These are phyloP conservation scores for Beta lomatogona DNA, from an alignment of 179 eudicot genomes.

Conservation along the genomic window DNA sequence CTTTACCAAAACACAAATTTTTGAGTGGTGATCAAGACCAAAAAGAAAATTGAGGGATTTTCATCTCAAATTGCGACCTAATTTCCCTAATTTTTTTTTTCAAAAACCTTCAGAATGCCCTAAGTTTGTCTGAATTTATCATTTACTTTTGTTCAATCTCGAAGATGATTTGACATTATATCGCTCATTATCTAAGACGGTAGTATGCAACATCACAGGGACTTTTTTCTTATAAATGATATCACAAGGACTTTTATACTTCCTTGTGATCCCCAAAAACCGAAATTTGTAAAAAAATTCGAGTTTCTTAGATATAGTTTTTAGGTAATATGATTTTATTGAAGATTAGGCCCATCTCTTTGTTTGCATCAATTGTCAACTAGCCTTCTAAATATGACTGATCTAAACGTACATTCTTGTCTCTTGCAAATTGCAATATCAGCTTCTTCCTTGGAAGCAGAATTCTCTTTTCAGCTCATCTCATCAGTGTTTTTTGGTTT, in stretches of 20 bases:
- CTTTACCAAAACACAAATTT: not conserved
- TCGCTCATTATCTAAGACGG: too few species aligned
- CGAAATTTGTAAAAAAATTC: too few species aligned
- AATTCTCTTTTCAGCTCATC: not conserved
- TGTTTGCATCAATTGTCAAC: not conserved
- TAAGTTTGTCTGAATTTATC: too few species aligned
- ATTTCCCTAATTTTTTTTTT: not conserved
- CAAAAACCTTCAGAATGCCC: too few species aligned
- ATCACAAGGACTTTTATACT: too few species aligned
- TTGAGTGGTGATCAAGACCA: not conserved
- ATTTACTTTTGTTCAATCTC: too few species aligned
- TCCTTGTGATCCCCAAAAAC: too few species aligned
- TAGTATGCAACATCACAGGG: not conserved
- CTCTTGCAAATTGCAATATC: not conserved
- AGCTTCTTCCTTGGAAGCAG: not conserved
- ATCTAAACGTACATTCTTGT: not conserved
- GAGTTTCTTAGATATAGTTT: too few species aligned
- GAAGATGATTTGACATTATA: too few species aligned
- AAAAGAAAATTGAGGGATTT: too few species aligned
- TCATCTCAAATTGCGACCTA: not conserved
- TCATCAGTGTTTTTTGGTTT: not conserved
- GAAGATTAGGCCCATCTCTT: too few species aligned
- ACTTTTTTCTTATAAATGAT: not conserved
- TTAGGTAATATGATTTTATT: too few species aligned
- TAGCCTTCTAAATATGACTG: not conserved